Percentiles rank a stretch among this genome's conserved stretches.
These are phyloP conservation scores for Aspergillus pseudonomiae DNA, from an alignment of 2,329 filamentous ascomycete genomes.

Conservation along the genomic window DNA sequence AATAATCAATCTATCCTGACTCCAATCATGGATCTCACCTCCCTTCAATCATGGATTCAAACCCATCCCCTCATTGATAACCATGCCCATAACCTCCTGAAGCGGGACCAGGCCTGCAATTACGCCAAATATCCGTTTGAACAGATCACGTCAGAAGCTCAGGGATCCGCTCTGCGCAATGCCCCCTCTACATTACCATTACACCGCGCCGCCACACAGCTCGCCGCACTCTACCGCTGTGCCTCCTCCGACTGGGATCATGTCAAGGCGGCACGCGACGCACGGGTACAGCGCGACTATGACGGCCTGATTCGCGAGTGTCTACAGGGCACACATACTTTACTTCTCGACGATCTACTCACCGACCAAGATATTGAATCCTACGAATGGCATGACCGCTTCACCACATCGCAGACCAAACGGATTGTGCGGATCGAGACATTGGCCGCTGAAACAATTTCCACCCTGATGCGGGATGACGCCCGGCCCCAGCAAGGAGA, in stretches of 20 bases:
- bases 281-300: conserved; percentile 53
- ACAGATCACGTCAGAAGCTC: conserved; percentile 72
- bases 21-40: conserved; percentile 31
- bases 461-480: conserved; percentile 48
- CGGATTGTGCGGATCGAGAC: conserved; percentile 79
- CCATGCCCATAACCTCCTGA: conserved; percentile 51
- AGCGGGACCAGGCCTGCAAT: conserved; percentile 33
- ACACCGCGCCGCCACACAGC: conserved; percentile 69
- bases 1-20: background rate
- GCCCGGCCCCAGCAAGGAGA: conserved; percentile 37
- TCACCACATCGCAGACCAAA: conserved; percentile 66
- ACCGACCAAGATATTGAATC: conserved; percentile 59
- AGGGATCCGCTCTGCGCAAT: conserved; percentile 67
- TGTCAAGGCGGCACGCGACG: conserved; percentile 53
- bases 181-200: conserved; percentile 67
- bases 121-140: conserved; percentile 53
- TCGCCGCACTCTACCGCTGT: conserved; percentile 67
- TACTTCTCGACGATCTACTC: conserved; percentile 79
- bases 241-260: conserved; percentile 62
- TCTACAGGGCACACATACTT: conserved; percentile 70
- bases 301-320: conserved; percentile 65
- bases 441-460: conserved; percentile 64
- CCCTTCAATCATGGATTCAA: conserved; percentile 40
- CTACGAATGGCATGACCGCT: conserved; percentile 67
- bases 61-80: conserved; percentile 51